phyloP scores from a whole-genome alignment of 2,329 filamentous ascomycete species.

The Rhynchosporium graminicola region DNA sequence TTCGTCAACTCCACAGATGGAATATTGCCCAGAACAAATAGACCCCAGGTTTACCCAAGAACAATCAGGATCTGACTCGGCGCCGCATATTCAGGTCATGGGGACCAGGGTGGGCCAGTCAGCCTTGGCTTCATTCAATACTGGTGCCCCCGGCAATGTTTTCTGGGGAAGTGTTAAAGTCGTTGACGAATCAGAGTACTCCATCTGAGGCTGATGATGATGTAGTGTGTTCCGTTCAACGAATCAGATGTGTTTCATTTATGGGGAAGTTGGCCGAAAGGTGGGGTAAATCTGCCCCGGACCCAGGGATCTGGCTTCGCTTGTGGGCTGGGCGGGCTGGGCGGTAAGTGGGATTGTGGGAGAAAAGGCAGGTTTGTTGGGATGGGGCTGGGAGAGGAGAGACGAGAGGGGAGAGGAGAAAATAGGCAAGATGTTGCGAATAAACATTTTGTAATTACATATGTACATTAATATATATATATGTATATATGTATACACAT shows the following conservation, averaged over 20 bases:
- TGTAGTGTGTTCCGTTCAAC: background rate
- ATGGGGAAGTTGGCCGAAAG: background rate
- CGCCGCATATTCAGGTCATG: conserved; percentile 9
- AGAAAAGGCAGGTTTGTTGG: conserved; percentile 2
- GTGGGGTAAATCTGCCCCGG: conserved; percentile 1
- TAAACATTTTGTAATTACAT: no score
- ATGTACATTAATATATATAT: no score
- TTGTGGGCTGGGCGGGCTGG: background rate
- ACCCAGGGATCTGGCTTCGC: conserved; percentile 2
- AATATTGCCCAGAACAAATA: background rate
- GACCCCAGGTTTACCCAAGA: background rate
- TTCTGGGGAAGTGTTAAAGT: background rate
- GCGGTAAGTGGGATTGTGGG: background rate
- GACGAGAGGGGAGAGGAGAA: background rate
- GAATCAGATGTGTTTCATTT: background rate
- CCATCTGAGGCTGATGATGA: background rate
- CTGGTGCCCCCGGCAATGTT: background rate
- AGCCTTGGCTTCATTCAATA: no score
- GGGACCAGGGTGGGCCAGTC: conserved; percentile 2
- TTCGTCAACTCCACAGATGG: no score
- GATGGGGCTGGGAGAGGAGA: background rate
- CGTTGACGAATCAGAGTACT: background rate
- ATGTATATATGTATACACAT: no score
- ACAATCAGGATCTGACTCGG: conserved; percentile 4
- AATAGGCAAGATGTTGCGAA: no score